Percentiles rank a stretch among this genome's conserved stretches.
phyloP scores from a whole-genome alignment of 2,329 filamentous ascomycete genomes.

The Hymenoscyphus fructigenus region DNA sequence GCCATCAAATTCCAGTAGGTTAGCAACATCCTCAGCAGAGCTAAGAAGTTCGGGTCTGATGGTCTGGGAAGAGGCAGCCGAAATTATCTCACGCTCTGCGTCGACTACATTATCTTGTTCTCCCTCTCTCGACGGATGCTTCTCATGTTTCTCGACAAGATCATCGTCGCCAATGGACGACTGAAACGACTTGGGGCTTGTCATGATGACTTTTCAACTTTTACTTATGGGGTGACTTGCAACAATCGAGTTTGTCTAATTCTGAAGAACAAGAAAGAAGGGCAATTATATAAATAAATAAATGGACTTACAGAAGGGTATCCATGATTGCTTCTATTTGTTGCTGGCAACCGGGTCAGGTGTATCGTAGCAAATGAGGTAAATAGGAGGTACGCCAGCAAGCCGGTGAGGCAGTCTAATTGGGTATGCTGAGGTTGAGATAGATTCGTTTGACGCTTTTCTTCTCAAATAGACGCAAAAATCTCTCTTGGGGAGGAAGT shows the following conservation, averaged over 20 bases:
- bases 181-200: neutral
- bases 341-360: neutral
- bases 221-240: neutral
- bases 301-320: conserved; percentile 17
- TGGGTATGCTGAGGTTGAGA: neutral
- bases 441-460: neutral
- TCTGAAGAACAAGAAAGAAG: neutral
- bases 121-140: neutral
- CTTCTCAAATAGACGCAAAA: neutral
- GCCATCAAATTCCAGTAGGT: conserved; percentile 44
- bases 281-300: neutral
- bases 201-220: conserved; percentile 2
- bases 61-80: conserved; percentile 1
- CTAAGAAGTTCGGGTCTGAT: conserved; percentile 11
- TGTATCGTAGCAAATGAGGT: neutral
- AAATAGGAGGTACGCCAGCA: neutral
- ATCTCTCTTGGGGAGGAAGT: neutral
- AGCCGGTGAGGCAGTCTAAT: neutral
- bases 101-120: neutral
- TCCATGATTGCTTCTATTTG: conserved; percentile 15
- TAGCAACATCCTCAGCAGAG: conserved; percentile 3
- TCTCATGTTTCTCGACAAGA: neutral
- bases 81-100: neutral
- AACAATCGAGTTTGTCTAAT: neutral
- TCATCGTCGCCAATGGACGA: neutral